These are phyloP conservation scores for Nigrospora sphaerica DNA, from an alignment of 2,329 filamentous ascomycete species.

Conservation along the genomic window DNA sequence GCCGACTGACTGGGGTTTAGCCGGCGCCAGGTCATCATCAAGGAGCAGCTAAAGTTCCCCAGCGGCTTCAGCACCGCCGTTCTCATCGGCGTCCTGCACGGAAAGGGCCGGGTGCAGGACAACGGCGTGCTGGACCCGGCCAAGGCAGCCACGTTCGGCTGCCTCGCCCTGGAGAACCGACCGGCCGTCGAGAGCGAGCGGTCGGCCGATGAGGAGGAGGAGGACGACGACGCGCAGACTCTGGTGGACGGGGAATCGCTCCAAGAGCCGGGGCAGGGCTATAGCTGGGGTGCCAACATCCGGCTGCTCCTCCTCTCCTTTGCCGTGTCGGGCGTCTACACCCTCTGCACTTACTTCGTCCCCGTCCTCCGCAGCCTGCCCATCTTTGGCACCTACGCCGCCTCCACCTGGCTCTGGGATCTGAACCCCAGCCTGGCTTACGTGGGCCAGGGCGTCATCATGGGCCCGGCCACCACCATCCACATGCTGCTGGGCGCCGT, in stretches of 20 bases:
- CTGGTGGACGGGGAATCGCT: constrained; percentile 15
- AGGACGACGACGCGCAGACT: constrained; percentile 11
- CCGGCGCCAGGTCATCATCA: constrained; percentile 83
- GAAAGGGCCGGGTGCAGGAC: constrained; percentile 35
- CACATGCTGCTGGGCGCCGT: constrained; percentile 92
- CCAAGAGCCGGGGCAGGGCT: constrained; percentile 26
- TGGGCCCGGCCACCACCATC: constrained; percentile 90
- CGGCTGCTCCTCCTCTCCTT: constrained; percentile 51
- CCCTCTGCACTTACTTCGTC: constrained; percentile 82
- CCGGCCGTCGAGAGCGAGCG: constrained; percentile 14
- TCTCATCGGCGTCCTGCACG: constrained; percentile 86
- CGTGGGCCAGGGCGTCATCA: constrained; percentile 95
- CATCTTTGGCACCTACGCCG: constrained; percentile 69
- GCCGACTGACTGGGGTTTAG: constrained; percentile 21
- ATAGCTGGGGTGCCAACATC: constrained; percentile 40
- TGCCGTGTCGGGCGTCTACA: constrained; percentile 56
- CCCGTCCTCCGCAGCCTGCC: constrained; percentile 81
- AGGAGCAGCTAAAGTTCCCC: constrained; percentile 88
- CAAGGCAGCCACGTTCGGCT: constrained; percentile 23
- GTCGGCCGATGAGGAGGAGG: constrained; percentile 9
- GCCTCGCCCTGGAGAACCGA: constrained; percentile 23
- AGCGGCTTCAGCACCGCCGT: constrained; percentile 93
- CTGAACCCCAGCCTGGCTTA: constrained; percentile 97
- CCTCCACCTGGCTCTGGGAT: constrained; percentile 84
- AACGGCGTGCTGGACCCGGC: constrained; percentile 17